Evolutionary conservation across 768 basidiomycete species (phyloP), one percentile per base, ranked within the genome.

Genomic region (Tubosaeta brunneosetosa): DNA sequence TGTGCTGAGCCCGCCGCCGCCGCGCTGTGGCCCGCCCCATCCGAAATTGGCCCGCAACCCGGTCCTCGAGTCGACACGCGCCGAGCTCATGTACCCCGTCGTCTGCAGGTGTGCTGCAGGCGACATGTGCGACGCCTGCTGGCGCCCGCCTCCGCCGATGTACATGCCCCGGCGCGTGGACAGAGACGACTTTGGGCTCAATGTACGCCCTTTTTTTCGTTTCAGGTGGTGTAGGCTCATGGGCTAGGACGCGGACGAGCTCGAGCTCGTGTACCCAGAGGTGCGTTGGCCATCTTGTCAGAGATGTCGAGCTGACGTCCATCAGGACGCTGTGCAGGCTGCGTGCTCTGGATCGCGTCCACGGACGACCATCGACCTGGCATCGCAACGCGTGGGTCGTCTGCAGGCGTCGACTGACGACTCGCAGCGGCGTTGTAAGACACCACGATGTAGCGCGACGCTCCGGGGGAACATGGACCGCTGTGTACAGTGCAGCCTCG

Each of bases 251-350:
- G 6, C 7, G 22, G 26, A 17, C 4, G 57, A 62, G 4, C 47
- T 47, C 1, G 55, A 58, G n/a, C 62, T 64, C 41, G 43, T 58
- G 1, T 58, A 61, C 29, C 62, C 56, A 44, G 54, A 53, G 43
- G 61, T 63, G 1, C 16, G 52, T 31, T 10, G 13, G 29, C 2
- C 26, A 5, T 9, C 25, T 22, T 7, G 26, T 10, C 12, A 14
- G 6, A 4, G 0, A 16, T 9, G 6, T 11, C n/a, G 37, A 9
- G n/a, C 17, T 37, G 4, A 53, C 6, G 19, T 12, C 17, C 36
- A 27, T 14, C 16, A 65, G 63, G 61, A 65, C 27, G 33, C 12
- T 14, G 33, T 11, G 7, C 44, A 54, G 6, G 3, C 12, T 8
- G 37, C 16, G 12, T 16, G 10, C 2, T 13, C 31, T 29, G 29